A percentile compares a stretch with the other conserved stretches of the same genome.
These are phyloP conservation scores for Rosa persica DNA, from an alignment of 306 rosid genomes.

Conservation along the genomic window DNA sequence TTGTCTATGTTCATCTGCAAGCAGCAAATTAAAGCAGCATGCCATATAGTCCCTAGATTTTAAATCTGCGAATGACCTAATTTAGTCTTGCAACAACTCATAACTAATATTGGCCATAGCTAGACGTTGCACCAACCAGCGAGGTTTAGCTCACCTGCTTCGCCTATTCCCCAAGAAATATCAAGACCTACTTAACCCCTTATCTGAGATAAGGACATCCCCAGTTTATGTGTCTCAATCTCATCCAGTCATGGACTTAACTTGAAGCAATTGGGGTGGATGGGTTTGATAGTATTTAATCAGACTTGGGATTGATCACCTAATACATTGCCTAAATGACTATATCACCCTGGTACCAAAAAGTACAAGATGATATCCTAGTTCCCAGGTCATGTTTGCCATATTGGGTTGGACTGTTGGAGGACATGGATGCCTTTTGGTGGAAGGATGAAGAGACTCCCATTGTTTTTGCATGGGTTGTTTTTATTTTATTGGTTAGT, in stretches of 20 bases:
- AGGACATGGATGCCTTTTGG: conserved; percentile 1
- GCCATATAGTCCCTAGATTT: not conserved
- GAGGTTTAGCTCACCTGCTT: not conserved
- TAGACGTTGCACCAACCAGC: not conserved
- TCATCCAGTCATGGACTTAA: not conserved
- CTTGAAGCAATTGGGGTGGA: not conserved
- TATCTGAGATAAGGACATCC: not conserved
- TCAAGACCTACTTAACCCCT: not conserved
- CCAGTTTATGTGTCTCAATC: conserved; percentile 3
- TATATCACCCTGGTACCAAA: not conserved
- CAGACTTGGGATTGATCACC: conserved; percentile 1
- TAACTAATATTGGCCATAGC: not conserved
- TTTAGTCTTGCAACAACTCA: not conserved
- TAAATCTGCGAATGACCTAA: not conserved
- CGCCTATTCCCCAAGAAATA: not conserved
- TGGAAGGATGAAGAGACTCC: conserved; percentile 19
- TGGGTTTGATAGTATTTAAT: not conserved
- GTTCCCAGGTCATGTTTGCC: not conserved
- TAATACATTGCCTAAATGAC: not conserved
- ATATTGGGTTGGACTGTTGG: not conserved
- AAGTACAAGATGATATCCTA: not conserved
- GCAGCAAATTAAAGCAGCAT: not conserved
- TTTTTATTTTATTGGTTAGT: not conserved
- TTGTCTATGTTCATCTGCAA: not conserved
- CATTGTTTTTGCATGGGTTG: not conserved